Base-by-base conservation (phyloP, 768 basidiomycete species). In the Hysterangium stoloniferum region DNA sequence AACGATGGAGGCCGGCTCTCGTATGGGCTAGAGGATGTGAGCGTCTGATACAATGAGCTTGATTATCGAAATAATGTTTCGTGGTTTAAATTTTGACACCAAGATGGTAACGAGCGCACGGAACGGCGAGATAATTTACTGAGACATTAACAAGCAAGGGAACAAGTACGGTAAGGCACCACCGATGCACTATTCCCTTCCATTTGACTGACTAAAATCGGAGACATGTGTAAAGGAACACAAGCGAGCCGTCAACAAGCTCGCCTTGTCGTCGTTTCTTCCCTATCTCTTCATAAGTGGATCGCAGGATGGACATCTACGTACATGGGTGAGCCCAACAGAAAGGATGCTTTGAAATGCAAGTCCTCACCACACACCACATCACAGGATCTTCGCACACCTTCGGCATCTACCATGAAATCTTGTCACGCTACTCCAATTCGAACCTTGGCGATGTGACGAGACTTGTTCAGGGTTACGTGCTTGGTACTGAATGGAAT, bases 101-200 rank as follows among this genome's bases (percentile, higher is more conserved):
- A 90, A 89, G 66, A 78, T 89, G 42, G 63, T 90, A 19, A 89
- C 87, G 2, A 86, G 86, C 59, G 84, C 84, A 1, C 70, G 83
- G 13, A 89, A 87, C 55, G 87, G 87, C 1, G 87, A 89, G 47
- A 74, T 90, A 32, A 84, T 88, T 27, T 77, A 88, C 72, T 90
- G 87, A 86, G 86, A 89, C 61, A 56, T 88, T 25, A 77, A 81
- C 57, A 84, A 80, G 62, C 64, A 73, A 19, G 82, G 84, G 3
- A 75, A 77, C 35, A 89, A 88, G 66, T 85, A 78, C 57, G 86
- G 86, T 89, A 58, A 44, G 75, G 62, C 56, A 7, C 11, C 13
- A 27, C 17, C 48, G 12, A 42, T 17, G 44, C 50, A 32, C 35
- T 1, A 20, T 42, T 11, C 35, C n/a, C 17, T 38, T 17, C n/a